phyloP scores from a whole-genome alignment of 2,329 filamentous ascomycete genomes.

The Fusarium phyllophilum region DNA sequence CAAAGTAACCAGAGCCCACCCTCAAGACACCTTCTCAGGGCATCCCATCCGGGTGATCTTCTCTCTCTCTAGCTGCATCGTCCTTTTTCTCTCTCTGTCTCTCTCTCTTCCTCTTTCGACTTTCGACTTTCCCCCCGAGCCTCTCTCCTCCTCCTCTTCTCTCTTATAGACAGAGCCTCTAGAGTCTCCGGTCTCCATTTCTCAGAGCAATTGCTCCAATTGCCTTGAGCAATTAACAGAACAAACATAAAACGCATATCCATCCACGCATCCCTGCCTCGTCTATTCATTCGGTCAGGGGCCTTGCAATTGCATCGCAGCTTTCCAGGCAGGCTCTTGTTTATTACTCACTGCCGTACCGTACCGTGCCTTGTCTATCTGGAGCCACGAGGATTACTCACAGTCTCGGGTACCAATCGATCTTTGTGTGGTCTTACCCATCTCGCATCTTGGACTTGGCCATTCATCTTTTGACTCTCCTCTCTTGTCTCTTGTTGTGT shows the following conservation, averaged over 20 bases:
- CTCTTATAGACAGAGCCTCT: slow-evolving; percentile 21
- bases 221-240: slow-evolving; percentile 8
- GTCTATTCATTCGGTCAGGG: background rate
- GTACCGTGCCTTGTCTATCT: background rate
- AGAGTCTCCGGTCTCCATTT: slow-evolving; percentile 21
- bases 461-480: background rate
- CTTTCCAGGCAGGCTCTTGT: background rate
- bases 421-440: slow-evolving; percentile 18
- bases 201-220: slow-evolving; percentile 31
- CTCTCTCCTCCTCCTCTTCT: slow-evolving; percentile 8
- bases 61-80: slow-evolving; percentile 25
- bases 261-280: background rate
- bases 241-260: slow-evolving; percentile 5
- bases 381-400: slow-evolving; percentile 12
- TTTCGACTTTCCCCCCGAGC: background rate
- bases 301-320: slow-evolving; percentile 12
- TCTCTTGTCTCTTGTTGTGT: slow-evolving; percentile 15
- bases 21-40: slow-evolving; percentile 28
- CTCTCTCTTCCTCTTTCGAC: slow-evolving; percentile 15
- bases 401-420: slow-evolving; percentile 23
- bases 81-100: slow-evolving; percentile 13
- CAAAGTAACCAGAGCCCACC: slow-evolving; percentile 5
- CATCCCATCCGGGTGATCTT: slow-evolving; percentile 16
- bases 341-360: background rate
- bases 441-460: slow-evolving; percentile 19